Conservation (phyloP, 345 rosid genomes). For the Hypericum perforatum region DNA sequence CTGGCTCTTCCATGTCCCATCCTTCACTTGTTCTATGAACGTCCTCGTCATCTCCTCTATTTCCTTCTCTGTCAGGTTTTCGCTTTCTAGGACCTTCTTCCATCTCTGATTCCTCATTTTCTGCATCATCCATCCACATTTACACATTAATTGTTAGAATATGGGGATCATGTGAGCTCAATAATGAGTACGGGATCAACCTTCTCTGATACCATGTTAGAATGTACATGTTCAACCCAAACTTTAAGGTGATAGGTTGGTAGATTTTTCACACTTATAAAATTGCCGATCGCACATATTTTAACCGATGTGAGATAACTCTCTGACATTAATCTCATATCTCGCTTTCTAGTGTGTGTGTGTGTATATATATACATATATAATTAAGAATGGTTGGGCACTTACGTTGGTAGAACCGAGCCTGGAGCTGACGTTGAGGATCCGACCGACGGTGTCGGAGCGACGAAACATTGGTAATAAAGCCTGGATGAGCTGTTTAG, state of each 20-base stretch:
- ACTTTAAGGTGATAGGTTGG: too few species aligned
- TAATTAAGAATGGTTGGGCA: too few species aligned
- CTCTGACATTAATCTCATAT: too few species aligned
- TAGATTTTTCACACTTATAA: too few species aligned
- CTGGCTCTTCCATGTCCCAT: constrained; percentile 50
- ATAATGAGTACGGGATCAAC: too few species aligned
- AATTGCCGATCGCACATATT: too few species aligned
- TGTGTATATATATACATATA: too few species aligned
- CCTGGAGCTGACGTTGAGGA: constrained; percentile 72
- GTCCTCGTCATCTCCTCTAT: constrained; percentile 32
- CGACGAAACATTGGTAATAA: constrained; percentile 66
- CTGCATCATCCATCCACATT: constrained; percentile 27
- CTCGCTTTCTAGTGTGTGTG: too few species aligned
- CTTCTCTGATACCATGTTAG: too few species aligned
- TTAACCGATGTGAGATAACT: too few species aligned
- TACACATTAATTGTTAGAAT: neutral
- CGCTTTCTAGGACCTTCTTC: constrained; percentile 30
- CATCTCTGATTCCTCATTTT: constrained; percentile 48
- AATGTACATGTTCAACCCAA: too few species aligned
- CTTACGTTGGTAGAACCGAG: constrained; percentile 65
- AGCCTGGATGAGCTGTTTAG: constrained; percentile 51
- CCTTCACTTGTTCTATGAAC: constrained; percentile 44
- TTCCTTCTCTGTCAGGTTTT: constrained; percentile 33
- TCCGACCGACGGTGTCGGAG: constrained; percentile 35
- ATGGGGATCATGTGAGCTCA: too few species aligned